Base-by-base conservation (phyloP, 768 basidiomycete genomes). In the Butyriboletus loyo region DNA sequence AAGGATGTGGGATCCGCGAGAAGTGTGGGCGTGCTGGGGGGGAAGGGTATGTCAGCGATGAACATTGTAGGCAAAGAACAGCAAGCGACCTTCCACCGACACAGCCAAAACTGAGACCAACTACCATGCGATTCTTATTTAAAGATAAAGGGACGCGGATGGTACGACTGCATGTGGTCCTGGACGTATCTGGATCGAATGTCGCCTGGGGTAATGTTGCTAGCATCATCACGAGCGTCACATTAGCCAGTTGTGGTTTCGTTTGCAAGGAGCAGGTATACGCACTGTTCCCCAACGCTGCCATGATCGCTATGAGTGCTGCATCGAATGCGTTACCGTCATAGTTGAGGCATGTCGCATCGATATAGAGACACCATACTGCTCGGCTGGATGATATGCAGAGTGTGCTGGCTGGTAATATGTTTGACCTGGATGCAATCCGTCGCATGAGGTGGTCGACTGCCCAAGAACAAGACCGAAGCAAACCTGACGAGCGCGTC, bases 321-420 rank as follows among this genome's bases (percentile, higher is more conserved):
- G 97, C 92, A 58, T 99, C 97, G 53, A 95, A 92, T 1, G 80
- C 88, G 64, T 98, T 98, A 6, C 97, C 97, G 66, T 98, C 95
- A 65, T 96, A 97, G 72, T 97, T 98, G 58, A 99, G 91, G 66
- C 96, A 98, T 1, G 87, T 90, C 27, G 90, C 84, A 59, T 99
- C 97, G 59, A 98, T 79, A 64, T 98, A 98, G n/a, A 98, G 77
- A 27, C 88, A 87, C 93, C 94, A 99, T 0, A 77, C 93, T 0
- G 92, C 80, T 65, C 87, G 90, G 4, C 84, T 85, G 0, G 82
- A 80, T 15, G 88, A 78, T 52, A 99, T 97, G 66, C 86, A 87
- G 4, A 98, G 80, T 5, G 84, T 81, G 2, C 77, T 67, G 3
- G 85, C 77, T 0, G 88, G 75, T 8, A 98, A 57, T 14, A 87